Percentiles rank a stretch among this genome's conserved stretches.
These are phyloP conservation scores for Starmerella floris DNA, from an alignment of 805 yeast species.

Conservation along the genomic window DNA sequence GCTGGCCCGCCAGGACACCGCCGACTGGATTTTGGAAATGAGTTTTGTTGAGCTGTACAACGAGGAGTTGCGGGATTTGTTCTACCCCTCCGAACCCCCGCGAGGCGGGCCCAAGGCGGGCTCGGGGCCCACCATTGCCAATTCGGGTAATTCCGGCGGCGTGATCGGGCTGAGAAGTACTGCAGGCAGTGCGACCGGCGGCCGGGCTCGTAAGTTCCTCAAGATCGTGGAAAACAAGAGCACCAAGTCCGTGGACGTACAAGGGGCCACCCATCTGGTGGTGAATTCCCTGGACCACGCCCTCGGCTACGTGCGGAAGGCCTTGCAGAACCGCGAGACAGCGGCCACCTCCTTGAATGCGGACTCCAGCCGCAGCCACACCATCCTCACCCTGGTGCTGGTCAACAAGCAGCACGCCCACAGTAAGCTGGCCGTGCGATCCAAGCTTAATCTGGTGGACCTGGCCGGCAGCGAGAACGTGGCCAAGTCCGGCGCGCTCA, in stretches of 20 bases:
- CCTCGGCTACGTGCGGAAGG: conserved; percentile 31
- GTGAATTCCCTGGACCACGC: conserved; percentile 42
- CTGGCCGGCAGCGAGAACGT: conserved; percentile 93
- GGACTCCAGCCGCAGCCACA: conserved; percentile 64
- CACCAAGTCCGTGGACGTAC: conserved; percentile 36
- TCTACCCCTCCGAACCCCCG: conserved; percentile 28
- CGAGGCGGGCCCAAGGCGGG: too few relatives aligned
- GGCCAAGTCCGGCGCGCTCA: conserved; percentile 71
- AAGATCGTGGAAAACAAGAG: conserved; percentile 42
- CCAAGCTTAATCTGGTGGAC: conserved; percentile 75
- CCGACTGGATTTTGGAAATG: conserved; percentile 45
- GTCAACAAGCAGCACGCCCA: conserved; percentile 34
- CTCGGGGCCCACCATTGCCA: neutral
- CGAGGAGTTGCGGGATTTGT: conserved; percentile 67
- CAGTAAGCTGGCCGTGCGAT: conserved; percentile 36
- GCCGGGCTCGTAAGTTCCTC: conserved; percentile 33
- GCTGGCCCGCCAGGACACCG: conserved; percentile 25
- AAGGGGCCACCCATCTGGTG: conserved; percentile 44
- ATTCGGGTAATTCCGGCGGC: neutral
- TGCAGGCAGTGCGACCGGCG: neutral
- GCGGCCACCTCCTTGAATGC: conserved; percentile 72
- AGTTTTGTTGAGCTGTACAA: conserved; percentile 72
- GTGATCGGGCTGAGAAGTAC: neutral
- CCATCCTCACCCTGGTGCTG: conserved; percentile 56
- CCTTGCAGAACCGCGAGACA: conserved; percentile 52